phyloP scores from a whole-genome alignment of 2,329 filamentous ascomycete genomes.

The Nothophaeocryptopus gaeumannii region DNA sequence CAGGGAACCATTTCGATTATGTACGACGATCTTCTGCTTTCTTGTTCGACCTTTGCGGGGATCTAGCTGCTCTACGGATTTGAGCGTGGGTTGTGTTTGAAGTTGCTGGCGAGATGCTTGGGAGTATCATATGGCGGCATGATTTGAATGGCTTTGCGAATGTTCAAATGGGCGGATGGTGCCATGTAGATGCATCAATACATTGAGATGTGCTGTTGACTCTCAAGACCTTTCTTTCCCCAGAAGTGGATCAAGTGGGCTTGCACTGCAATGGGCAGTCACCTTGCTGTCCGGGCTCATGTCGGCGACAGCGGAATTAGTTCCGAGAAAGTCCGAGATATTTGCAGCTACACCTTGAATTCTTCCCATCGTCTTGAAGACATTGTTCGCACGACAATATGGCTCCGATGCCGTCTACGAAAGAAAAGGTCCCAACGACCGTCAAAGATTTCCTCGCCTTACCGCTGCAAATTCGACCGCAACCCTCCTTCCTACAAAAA shows the following conservation, averaged over 20 bases:
- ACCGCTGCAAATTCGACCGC: constrained; percentile 62
- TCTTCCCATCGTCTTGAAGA: no score
- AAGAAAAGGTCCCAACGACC: constrained; percentile 23
- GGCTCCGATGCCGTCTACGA: constrained; percentile 17
- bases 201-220: no score
- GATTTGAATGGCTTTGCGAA: no score
- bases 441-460: constrained; percentile 66
- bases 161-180: no score
- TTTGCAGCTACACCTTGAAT: no score
- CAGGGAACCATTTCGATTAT: neutral
- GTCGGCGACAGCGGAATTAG: no score
- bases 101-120: constrained; percentile 2
- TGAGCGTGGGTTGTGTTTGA: constrained; percentile 1
- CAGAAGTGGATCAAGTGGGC: no score
- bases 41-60: neutral
- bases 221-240: no score
- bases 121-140: neutral
- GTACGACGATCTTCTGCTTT: constrained; percentile 3
- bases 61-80: neutral
- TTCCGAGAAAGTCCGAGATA: no score
- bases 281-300: no score
- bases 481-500: constrained; percentile 60
- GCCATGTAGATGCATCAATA: no score
- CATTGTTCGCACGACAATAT: neutral
- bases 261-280: no score